Evolutionary conservation across 2,329 filamentous ascomycete genomes (phyloP), one percentile per base, ranked within the genome.

Genomic region (Pseudogymnoascus sp.): DNA sequence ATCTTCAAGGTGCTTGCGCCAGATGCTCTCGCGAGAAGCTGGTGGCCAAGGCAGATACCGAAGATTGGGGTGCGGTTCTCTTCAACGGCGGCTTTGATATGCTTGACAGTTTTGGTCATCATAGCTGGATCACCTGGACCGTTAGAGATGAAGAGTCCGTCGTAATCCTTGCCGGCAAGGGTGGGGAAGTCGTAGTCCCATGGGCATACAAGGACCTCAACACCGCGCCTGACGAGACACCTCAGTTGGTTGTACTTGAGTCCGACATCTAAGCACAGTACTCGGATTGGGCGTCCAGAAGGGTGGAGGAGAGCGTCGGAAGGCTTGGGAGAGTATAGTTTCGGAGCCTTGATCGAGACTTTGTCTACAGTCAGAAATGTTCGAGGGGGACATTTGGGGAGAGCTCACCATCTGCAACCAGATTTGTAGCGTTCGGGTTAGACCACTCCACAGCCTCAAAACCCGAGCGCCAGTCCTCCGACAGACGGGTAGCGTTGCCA

Each of bases 191-290:
- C 89, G 73, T 97, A 92, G 78, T 99, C 88, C 93, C 93, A 99
- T 8, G 95, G 95, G 67, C 95, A 93, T 63, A 97, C 91, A 68
- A 96, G 79, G 60, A 97, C 93, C 75, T 99, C 95, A 63, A 97
- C 89, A 63, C 95, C 95, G 69, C 95, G 87, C 71, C 87, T 88
- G 65, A 99, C 82, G 71, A 99, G 87, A 79, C 95, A 99, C 69
- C 95, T 86, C 70, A 99, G 83, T 79, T 99, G 95, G 79, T 97
- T 99, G 80, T 91, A 97, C 79, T 99, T 99, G 82, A 97, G 88
- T 75, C 95, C 95, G 69, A 99, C 93, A 79, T 99, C 95, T 69
- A 99, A 85, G 75, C 92, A 96, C 60, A 97, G 82, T 66, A 99
- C 88, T 73, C 93, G 90, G 64, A 97, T 83, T 60, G 88, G 83